A percentile compares a stretch with the other conserved stretches of the same genome.
phyloP scores from a whole-genome alignment of 108 stramenopile genomes.

The Pseudonitzschia multiseries region DNA sequence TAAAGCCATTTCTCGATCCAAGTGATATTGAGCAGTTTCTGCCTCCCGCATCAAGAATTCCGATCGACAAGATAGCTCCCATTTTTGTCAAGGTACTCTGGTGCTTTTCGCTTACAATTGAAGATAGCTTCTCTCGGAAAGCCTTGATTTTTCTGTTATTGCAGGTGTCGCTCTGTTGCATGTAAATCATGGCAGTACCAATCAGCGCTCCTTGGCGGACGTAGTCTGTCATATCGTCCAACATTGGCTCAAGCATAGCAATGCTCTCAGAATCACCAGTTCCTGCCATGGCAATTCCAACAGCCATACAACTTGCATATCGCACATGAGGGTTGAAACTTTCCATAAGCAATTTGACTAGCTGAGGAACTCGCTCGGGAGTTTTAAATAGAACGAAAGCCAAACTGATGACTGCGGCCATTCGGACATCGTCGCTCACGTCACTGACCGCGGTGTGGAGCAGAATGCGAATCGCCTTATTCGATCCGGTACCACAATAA shows the following conservation, averaged over 20 bases:
- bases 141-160: constrained; percentile 78
- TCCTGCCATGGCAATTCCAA: constrained; percentile 98
- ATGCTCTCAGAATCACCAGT: constrained; percentile 92
- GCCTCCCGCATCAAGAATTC: constrained; percentile 97
- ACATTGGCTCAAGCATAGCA: constrained; percentile 97
- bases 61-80: constrained; percentile 97
- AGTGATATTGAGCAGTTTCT: constrained; percentile 90
- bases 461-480: constrained; percentile 93
- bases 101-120: constrained; percentile 89
- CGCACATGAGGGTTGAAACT: constrained; percentile 99
- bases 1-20: constrained; percentile 92
- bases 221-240: constrained; percentile 97
- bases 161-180: constrained; percentile 93
- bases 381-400: constrained; percentile 98
- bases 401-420: constrained; percentile 96
- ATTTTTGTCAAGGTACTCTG: constrained; percentile 97
- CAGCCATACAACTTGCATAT: constrained; percentile 98
- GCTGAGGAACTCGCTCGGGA: constrained; percentile 90
- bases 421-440: constrained; percentile 97
- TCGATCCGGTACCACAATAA: constrained; percentile 96
- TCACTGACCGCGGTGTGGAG: constrained; percentile 98
- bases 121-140: constrained; percentile 85
- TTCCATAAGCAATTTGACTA: constrained; percentile 94
- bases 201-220: constrained; percentile 98
- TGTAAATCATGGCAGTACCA: constrained; percentile 96